These are phyloP conservation scores for Phytophthora crassamura DNA, from an alignment of 352 stramenopile genomes.

Conservation along the genomic window DNA sequence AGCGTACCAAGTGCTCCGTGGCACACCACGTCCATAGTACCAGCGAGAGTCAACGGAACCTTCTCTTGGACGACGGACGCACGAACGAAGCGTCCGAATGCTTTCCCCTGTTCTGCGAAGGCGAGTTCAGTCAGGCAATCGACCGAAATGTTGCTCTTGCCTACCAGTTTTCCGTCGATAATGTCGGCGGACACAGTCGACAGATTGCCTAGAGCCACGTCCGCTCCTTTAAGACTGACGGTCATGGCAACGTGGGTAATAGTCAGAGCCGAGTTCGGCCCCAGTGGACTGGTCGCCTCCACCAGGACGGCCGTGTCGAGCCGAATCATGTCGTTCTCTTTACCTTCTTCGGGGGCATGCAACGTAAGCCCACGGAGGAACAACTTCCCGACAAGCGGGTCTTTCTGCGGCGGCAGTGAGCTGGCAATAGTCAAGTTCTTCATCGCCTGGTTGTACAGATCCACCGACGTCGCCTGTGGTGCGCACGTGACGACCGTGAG, in stretches of 20 bases:
- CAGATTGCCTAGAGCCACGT: constrained; percentile 55
- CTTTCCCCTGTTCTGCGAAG: constrained; percentile 46
- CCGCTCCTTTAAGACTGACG: constrained; percentile 53
- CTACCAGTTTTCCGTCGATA: constrained; percentile 57
- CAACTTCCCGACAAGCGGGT: constrained; percentile 65
- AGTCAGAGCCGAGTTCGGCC: constrained; percentile 59
- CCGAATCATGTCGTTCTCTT: constrained; percentile 52
- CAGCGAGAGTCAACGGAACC: constrained; percentile 56
- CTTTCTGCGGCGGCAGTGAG: constrained; percentile 60
- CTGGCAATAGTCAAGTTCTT: constrained; percentile 73
- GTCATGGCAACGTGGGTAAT: constrained; percentile 70
- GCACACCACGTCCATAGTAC: constrained; percentile 67
- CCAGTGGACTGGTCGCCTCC: constrained; percentile 74
- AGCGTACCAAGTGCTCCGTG: constrained; percentile 71
- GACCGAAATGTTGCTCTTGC: constrained; percentile 76
- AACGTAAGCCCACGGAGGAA: constrained; percentile 72
- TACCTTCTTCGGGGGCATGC: constrained; percentile 45
- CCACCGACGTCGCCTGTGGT: constrained; percentile 63
- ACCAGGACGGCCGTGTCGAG: constrained; percentile 65
- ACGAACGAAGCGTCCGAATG: constrained; percentile 78
- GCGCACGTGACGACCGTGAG: constrained; percentile 73
- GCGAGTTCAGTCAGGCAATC: constrained; percentile 58
- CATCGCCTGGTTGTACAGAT: constrained; percentile 80
- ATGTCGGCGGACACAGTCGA: constrained; percentile 63
- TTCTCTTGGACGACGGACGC: constrained; percentile 58